Base-by-base conservation (phyloP, 116 monocot genomes). In the Phalaenopsis hybrid region DNA sequence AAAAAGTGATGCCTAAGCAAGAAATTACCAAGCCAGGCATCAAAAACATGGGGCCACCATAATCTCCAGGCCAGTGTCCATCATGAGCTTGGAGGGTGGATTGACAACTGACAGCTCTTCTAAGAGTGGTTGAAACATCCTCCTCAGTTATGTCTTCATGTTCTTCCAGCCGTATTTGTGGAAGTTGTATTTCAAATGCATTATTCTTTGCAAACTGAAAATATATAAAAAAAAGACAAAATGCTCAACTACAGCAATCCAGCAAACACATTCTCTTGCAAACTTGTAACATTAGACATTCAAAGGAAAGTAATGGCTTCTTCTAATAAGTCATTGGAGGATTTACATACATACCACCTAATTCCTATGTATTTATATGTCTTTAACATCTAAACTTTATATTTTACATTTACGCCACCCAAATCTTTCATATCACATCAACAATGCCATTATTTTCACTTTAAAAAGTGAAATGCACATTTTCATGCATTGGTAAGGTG, bases 31-130 rank as follows among this genome's bases (percentile, higher is more conserved):
- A 68, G 44, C 85, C 91, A 73, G 98, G 98, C 65, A 89, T 79
- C 44, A 93, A 86, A 79, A 98, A 95, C 88, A 95, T 90, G 23
- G 93, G 89, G 18, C 98, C 98, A 21, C 90, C 90, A 63, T 89
- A 95, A 69, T 98, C 98, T 8, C 93, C 98, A 31, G 93, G 90
- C 98, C 98, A 98, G 70, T 98, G 98, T 11, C 98, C 98, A 82
- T 95, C 95, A 49, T 85, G 78, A 48, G 95, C 95, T 80, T 98
- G 98, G 41, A 97, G 76, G 25, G 91, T 85, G 16, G 94, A 94
- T 61, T 81, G 79, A 65, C 84, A 81, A 59, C 70, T 82, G 49
- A 97, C 81, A 43, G 90, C 92, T 65, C 89, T 87, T 81, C 90
- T 89, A 44, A 97, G 75, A 5, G 91, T 80, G 0, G 77, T 83